Conservation (phyloP, 306 rosid genomes). For the Lathyrus sativus region DNA sequence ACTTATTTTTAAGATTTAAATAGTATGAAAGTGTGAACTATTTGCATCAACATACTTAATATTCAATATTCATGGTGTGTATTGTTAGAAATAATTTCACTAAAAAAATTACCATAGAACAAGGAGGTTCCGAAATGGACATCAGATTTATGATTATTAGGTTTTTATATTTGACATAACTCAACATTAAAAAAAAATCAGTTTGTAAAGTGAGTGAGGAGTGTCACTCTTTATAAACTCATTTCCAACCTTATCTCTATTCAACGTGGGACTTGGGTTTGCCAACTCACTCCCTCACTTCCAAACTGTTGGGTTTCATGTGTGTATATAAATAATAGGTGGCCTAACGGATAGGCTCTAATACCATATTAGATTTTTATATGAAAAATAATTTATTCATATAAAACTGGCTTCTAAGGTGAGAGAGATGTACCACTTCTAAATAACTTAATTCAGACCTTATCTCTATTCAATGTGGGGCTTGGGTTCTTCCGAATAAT, state of each 20-base stretch:
- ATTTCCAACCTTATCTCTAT: not conserved
- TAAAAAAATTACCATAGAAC: not conserved
- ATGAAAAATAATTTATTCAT: not conserved
- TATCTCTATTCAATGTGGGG: not conserved
- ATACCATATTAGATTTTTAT: not conserved
- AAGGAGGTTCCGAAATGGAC: slow-evolving; percentile 13
- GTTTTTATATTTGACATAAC: not conserved
- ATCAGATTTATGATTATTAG: not conserved
- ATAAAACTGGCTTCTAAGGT: not conserved
- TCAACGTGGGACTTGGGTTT: not conserved
- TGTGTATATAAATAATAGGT: not conserved
- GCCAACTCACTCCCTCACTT: not conserved
- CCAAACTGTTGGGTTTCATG: not conserved
- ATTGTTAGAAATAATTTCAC: not conserved
- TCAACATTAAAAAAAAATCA: not conserved
- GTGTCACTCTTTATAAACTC: not conserved
- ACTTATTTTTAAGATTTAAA: slow-evolving; percentile 21
- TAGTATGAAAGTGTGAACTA: slow-evolving; percentile 5
- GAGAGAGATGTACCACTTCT: not conserved
- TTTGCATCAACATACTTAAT: not conserved
- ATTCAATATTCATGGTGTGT: slow-evolving; percentile 20
- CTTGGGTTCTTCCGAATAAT: not conserved
- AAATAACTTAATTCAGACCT: not conserved
- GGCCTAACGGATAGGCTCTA: not conserved
- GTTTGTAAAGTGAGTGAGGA: not conserved